These are phyloP conservation scores for Fomitopsis betulina DNA, from an alignment of 1,284 basidiomycete genomes.

Conservation along the genomic window DNA sequence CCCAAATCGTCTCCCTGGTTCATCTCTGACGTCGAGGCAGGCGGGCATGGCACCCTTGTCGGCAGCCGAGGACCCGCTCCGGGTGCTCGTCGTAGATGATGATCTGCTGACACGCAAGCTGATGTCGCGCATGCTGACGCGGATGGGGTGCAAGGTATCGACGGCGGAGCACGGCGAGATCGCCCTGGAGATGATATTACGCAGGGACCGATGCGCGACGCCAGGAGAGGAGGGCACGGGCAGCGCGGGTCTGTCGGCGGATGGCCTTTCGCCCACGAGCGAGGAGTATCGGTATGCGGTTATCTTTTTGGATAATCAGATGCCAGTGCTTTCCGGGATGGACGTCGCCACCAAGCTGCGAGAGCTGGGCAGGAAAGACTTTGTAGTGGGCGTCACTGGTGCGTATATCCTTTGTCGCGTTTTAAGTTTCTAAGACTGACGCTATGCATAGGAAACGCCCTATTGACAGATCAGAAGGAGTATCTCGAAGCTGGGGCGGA, in stretches of 20 bases:
- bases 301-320: conserved; percentile 85
- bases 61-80: conserved; percentile 42
- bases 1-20: conserved; percentile 15
- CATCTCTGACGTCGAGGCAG: conserved; percentile 7
- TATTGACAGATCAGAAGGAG: conserved; percentile 66
- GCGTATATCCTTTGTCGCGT: conserved; percentile 29
- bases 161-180: conserved; percentile 87
- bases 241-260: conserved; percentile 18
- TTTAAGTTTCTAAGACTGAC: background rate
- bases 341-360: conserved; percentile 67
- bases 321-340: conserved; percentile 80
- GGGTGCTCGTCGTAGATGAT: conserved; percentile 75
- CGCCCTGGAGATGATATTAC: conserved; percentile 72
- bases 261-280: conserved; percentile 10
- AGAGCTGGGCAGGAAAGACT: conserved; percentile 61
- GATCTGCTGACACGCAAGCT: conserved; percentile 76
- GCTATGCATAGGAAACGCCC: conserved; percentile 48
- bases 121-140: conserved; percentile 77
- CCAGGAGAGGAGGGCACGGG: conserved; percentile 29
- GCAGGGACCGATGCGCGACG: conserved; percentile 20
- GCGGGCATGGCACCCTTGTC: no score
- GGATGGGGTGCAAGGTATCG: conserved; percentile 73
- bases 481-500: conserved; percentile 78
- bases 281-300: conserved; percentile 51
- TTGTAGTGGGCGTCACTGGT: conserved; percentile 77